Conservation (phyloP, 306 rosid genomes). For the Potentilla sterilis region DNA sequence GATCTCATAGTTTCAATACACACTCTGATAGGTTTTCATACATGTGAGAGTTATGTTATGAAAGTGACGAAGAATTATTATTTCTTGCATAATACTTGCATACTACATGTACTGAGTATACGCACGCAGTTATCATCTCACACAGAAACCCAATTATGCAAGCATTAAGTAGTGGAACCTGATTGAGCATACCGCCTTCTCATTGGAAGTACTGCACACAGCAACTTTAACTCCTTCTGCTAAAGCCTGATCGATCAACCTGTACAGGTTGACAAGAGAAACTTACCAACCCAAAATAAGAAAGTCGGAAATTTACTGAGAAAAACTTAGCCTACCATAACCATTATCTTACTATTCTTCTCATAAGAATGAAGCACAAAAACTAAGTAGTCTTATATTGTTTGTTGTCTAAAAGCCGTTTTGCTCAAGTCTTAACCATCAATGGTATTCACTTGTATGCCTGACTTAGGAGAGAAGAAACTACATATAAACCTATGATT, state of each 20-base stretch:
- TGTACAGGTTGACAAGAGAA: constrained; percentile 33
- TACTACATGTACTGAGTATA: background rate
- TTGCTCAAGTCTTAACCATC: background rate
- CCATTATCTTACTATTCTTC: background rate
- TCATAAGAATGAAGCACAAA: background rate
- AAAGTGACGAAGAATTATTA: background rate
- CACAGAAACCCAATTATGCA: constrained; percentile 9
- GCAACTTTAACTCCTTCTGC: constrained; percentile 88
- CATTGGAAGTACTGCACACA: constrained; percentile 97
- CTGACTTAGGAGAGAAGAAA: background rate
- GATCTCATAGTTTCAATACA: background rate
- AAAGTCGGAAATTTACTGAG: background rate
- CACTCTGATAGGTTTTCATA: background rate
- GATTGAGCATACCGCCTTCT: constrained; percentile 95
- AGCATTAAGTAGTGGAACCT: constrained; percentile 36
- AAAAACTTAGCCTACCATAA: background rate
- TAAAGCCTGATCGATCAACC: constrained; percentile 93
- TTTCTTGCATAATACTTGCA: background rate
- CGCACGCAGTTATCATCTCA: background rate
- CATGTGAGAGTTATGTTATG: constrained; percentile 16
- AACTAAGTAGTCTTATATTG: background rate
- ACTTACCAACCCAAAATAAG: constrained; percentile 14
- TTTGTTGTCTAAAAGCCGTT: background rate
- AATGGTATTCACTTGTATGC: background rate
- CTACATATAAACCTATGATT: background rate